Evolutionary conservation across 148 eudicot genomes (phyloP).

Genomic region (Chenopodium album): DNA sequence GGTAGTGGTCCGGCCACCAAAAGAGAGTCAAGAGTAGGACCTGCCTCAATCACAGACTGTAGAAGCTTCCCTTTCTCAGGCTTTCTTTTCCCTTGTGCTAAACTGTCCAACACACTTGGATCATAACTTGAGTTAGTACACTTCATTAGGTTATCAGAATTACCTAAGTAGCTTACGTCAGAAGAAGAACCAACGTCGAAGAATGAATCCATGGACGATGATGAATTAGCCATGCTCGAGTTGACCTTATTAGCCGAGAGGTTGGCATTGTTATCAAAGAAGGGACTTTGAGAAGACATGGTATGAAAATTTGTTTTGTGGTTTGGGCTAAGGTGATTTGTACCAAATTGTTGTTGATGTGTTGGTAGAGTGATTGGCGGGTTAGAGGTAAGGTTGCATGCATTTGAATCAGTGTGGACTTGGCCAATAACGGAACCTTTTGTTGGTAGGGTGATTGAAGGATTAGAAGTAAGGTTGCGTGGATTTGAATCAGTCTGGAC

Average conservation of each 20-base stretch:
- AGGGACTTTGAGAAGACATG: conserved; percentile 22
- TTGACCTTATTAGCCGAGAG: too few species aligned
- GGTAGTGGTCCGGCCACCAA: conserved; percentile 63
- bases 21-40: conserved; percentile 52
- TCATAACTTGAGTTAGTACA: conserved; percentile 9
- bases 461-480: not conserved
- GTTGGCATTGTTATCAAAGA: not conserved
- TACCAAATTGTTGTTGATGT: not conserved
- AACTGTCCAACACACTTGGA: conserved; percentile 25
- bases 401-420: not conserved
- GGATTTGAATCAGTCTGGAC: not conserved
- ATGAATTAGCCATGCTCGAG: not conserved
- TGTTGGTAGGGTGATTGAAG: not conserved
- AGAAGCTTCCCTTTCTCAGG: conserved; percentile 60
- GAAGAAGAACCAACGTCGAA: not conserved
- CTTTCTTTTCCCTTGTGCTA: conserved; percentile 45
- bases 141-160: not conserved
- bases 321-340: not conserved
- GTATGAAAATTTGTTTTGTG: conserved; percentile 1
- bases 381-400: not conserved
- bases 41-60: conserved; percentile 54
- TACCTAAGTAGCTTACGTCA: not conserved
- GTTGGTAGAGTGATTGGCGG: not conserved
- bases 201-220: not conserved
- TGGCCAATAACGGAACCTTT: not conserved